Evolutionary conservation across 495 filamentous ascomycete genomes (phyloP).

Genomic region (Bathelium albidoporum): DNA sequence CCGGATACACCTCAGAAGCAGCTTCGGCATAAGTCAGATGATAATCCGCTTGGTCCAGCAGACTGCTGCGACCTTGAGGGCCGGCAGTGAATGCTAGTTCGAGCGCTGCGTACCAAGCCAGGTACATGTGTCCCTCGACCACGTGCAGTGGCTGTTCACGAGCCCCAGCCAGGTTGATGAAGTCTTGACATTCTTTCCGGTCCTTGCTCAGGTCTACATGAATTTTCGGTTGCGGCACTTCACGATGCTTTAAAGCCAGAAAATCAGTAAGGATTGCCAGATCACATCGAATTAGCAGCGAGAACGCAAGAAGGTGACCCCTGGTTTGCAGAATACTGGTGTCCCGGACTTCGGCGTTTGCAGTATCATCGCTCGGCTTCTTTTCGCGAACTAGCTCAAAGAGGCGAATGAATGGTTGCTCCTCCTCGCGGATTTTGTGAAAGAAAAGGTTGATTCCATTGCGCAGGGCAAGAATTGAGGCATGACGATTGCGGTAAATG

Average conservation of each 20-base stretch:
- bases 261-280: conserved; percentile 48
- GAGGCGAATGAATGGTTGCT: conserved; percentile 53
- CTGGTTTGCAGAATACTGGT: conserved; percentile 36
- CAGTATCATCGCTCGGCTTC: conserved; percentile 22
- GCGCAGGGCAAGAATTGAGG: conserved; percentile 32
- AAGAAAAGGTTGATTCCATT: conserved; percentile 35
- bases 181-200: conserved; percentile 11
- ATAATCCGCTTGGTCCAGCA: conserved; percentile 10
- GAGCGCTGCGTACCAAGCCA: conserved; percentile 29
- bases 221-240: conserved; percentile 6
- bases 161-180: conserved; percentile 21
- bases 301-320: conserved; percentile 38
- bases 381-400: conserved; percentile 40
- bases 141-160: conserved; percentile 21
- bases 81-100: conserved; percentile 19
- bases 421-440: conserved; percentile 36
- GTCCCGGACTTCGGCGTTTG: conserved; percentile 35
- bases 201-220: conserved; percentile 10
- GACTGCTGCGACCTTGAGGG: not conserved
- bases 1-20: conserved; percentile 17
- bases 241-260: conserved; percentile 18
- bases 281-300: conserved; percentile 46
- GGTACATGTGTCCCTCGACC: conserved; percentile 30
- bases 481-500: conserved; percentile 28
- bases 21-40: conserved; percentile 20